These are phyloP conservation scores for Diaporthe vexans DNA, from an alignment of 2,329 filamentous ascomycete genomes.

Conservation along the genomic window DNA sequence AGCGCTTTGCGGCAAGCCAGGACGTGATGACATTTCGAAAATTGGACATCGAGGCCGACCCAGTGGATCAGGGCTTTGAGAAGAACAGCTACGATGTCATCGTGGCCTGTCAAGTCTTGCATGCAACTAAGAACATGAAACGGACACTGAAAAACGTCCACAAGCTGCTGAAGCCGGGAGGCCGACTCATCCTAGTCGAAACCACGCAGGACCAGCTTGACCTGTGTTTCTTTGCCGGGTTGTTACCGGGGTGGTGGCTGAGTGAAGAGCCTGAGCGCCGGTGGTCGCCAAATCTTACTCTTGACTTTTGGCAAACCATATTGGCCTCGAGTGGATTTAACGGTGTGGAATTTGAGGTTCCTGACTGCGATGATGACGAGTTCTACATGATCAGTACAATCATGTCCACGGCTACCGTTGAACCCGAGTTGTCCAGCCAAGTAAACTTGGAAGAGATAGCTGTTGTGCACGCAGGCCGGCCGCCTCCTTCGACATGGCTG, in stretches of 20 bases:
- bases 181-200: neutral
- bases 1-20: slow-evolving; percentile 46
- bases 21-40: neutral
- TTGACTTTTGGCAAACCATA: slow-evolving; percentile 43
- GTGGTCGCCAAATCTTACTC: slow-evolving; percentile 41
- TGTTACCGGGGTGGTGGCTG: slow-evolving; percentile 51
- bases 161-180: slow-evolving; percentile 8
- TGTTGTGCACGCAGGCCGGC: too few species aligned
- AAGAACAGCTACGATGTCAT: slow-evolving; percentile 41
- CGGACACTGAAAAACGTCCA: slow-evolving; percentile 44
- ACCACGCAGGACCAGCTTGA: slow-evolving; percentile 43
- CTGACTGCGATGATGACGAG: slow-evolving; percentile 2
- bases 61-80: neutral
- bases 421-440: too few species aligned
- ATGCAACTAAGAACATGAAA: slow-evolving; percentile 49
- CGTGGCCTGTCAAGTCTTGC: slow-evolving; percentile 50
- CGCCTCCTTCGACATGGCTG: too few species aligned
- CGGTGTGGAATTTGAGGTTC: slow-evolving; percentile 2
- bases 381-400: too few species aligned
- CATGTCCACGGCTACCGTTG: too few species aligned
- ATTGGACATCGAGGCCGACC: neutral
- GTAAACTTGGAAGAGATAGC: too few species aligned
- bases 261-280: slow-evolving; percentile 46
- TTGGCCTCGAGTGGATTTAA: slow-evolving; percentile 36
- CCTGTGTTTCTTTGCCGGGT: slow-evolving; percentile 46